These are phyloP conservation scores for Geotrichum macrosporum DNA, from an alignment of 1,139 yeast genomes.

Conservation along the genomic window DNA sequence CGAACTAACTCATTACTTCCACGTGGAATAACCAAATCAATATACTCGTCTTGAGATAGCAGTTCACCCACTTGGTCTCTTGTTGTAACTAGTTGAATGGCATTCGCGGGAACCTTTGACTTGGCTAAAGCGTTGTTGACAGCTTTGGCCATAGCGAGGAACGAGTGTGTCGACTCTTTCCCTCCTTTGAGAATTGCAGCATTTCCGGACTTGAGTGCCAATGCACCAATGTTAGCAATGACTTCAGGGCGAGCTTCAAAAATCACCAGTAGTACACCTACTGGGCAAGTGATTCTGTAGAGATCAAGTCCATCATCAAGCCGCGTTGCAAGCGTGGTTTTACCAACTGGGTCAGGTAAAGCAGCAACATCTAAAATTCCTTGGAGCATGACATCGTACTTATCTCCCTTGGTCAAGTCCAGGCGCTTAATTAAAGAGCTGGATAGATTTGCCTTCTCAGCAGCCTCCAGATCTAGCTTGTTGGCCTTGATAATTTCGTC, in stretches of 20 bases:
- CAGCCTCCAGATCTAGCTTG: slow-evolving; percentile 65
- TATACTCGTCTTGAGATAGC: slow-evolving; percentile 77
- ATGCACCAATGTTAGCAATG: slow-evolving; percentile 92
- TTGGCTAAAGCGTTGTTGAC: slow-evolving; percentile 56
- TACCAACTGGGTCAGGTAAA: slow-evolving; percentile 87
- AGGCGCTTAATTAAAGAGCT: slow-evolving; percentile 73
- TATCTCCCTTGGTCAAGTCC: slow-evolving; percentile 75
- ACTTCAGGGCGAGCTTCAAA: slow-evolving; percentile 98
- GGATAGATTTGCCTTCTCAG: slow-evolving; percentile 55
- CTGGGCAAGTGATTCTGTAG: slow-evolving; percentile 83
- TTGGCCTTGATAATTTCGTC: slow-evolving; percentile 67
- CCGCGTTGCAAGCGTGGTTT: slow-evolving; percentile 71
- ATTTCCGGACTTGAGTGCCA: slow-evolving; percentile 87
- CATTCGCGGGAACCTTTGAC: slow-evolving; percentile 64
- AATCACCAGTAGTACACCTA: slow-evolving; percentile 87
- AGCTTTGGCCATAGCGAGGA: slow-evolving; percentile 72
- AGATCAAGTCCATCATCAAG: slow-evolving; percentile 83
- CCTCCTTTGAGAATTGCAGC: slow-evolving; percentile 98
- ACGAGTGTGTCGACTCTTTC: slow-evolving; percentile 82
- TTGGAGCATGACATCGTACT: slow-evolving; percentile 88
- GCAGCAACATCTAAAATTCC: slow-evolving; percentile 90
- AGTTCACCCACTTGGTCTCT: slow-evolving; percentile 86
- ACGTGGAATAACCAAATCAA: slow-evolving; percentile 94
- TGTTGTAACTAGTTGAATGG: slow-evolving; percentile 81
- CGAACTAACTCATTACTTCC: slow-evolving; percentile 91